Percentiles rank a stretch among this genome's conserved stretches.
These are phyloP conservation scores for Podospora didyma DNA, from an alignment of 495 filamentous ascomycete genomes.

Conservation along the genomic window DNA sequence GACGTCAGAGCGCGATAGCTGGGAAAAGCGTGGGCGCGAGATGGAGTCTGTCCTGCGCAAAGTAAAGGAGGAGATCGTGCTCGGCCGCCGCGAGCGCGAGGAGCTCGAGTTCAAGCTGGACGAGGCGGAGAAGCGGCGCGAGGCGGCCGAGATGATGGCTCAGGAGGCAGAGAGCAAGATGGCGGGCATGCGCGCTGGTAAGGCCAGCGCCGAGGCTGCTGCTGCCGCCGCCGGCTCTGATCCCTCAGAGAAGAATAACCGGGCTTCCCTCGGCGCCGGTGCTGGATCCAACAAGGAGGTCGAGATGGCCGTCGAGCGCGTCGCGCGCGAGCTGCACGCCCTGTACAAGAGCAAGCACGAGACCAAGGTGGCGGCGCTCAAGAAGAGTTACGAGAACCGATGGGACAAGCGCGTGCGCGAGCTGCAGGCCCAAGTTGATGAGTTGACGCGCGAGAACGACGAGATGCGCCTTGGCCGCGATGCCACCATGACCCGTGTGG, in stretches of 20 bases:
- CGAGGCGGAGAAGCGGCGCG: conserved; percentile 69
- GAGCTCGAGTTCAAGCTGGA: conserved; percentile 63
- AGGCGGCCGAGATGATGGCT: conserved; percentile 59
- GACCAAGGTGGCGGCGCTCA: conserved; percentile 86
- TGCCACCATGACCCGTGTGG: conserved; percentile 58
- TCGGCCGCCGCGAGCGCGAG: conserved; percentile 70
- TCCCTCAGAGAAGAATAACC: neutral
- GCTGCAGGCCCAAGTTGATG: conserved; percentile 64
- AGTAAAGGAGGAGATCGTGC: conserved; percentile 76
- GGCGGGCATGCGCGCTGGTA: conserved; percentile 58
- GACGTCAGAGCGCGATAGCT: conserved; percentile 72
- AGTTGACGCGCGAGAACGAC: conserved; percentile 67
- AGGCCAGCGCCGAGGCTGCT: conserved; percentile 34
- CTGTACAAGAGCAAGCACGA: conserved; percentile 98
- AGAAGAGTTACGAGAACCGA: conserved; percentile 87
- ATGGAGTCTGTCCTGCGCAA: conserved; percentile 76
- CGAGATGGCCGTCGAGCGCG: conserved; percentile 86
- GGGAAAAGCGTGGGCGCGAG: conserved; percentile 78
- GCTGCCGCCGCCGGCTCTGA: conserved; percentile 7
- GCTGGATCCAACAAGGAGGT: conserved; percentile 47
- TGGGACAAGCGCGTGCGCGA: conserved; percentile 82
- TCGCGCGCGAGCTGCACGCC: conserved; percentile 81
- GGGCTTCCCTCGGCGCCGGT: conserved; percentile 9
- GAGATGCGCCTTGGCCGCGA: conserved; percentile 62
- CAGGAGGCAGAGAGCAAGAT: conserved; percentile 72